Base-by-base conservation (phyloP, 2,329 filamentous ascomycete species). In the Tricladium varicosporioides region DNA sequence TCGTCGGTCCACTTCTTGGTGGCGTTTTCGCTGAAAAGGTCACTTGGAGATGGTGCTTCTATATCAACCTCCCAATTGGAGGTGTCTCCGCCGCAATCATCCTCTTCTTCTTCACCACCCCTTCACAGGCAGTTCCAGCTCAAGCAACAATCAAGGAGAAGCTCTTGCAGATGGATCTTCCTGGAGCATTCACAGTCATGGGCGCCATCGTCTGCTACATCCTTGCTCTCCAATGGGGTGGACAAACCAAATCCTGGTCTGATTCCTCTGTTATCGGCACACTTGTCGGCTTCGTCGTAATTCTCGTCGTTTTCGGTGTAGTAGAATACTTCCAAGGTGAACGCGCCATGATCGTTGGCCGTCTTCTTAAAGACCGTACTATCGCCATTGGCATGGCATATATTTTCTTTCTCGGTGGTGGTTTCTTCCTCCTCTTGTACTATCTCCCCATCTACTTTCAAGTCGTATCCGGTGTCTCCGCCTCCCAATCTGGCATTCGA, bases 401-500 rank as follows among this genome's bases (percentile, higher is more conserved):
- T 43, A 71, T 73, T 19, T 72, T 77, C 32, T 73, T 77, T 53
- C 71, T 80, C 15, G 74, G 75, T 13, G 71, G 74, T 2, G 69
- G 73, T 10, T 76, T 77, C 50, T 76, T 80, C 58, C 63, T 79
- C 1, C 68, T 75, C 1, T 67, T 78, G 3, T 79, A 76, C 69
- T 79, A 78, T 58, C 68, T 80, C 5, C 78, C 79, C 1, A 72
- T 81, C 58, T 81, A 79, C 71, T 80, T 82, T 67, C 77, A 82
- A 68, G 71, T 72, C 10, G 61, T 69, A 14, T 69, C 67, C 1
- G 76, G 74, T 1, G 70, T 68, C 32, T 56, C 60, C 16, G 67
- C 67, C 11, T 65, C 65, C 60, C 50, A 69, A 36, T 65, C 62
- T 16, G 68, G 68, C n/a, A 56, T 78, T 11, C 68, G 70, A 18